Evolutionary conservation across 2,329 filamentous ascomycete genomes (phyloP).

Genomic region (Cryphonectria carpinicola): DNA sequence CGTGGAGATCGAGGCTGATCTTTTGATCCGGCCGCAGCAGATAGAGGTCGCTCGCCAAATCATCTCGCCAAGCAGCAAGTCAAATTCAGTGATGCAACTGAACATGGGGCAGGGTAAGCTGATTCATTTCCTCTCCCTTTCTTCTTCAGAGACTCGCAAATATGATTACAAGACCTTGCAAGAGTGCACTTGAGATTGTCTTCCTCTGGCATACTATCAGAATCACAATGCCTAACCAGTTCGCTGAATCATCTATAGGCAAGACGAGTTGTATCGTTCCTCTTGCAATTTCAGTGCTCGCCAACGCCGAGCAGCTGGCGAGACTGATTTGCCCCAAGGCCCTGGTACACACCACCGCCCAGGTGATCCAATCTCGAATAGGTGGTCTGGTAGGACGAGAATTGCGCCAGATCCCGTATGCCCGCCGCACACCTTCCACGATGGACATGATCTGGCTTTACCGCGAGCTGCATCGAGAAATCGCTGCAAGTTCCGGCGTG

Average conservation of each 20-base stretch:
- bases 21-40: constrained; percentile 65
- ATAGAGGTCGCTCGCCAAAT: constrained; percentile 65
- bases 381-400: constrained; percentile 58
- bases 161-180: neutral
- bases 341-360: constrained; percentile 59
- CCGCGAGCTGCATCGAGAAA: constrained; percentile 42
- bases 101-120: constrained; percentile 65
- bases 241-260: constrained; percentile 39
- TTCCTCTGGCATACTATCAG: neutral
- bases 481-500: constrained; percentile 51
- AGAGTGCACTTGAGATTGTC: neutral
- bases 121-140: neutral
- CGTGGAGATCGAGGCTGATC: constrained; percentile 66
- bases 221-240: too few species aligned
- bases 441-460: constrained; percentile 42
- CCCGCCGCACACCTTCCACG: constrained; percentile 49
- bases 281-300: constrained; percentile 51
- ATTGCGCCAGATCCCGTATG: constrained; percentile 62
- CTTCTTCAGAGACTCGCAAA: neutral
- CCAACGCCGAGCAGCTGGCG: constrained; percentile 50
- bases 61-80: constrained; percentile 53
- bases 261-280: constrained; percentile 63
- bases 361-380: constrained; percentile 58
- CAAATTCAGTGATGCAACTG: constrained; percentile 66
- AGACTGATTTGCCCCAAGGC: constrained; percentile 61